A percentile compares a stretch with the other conserved stretches of the same genome.
These are phyloP conservation scores for Rhynchospora pubera DNA, from an alignment of 176 grass and related monocot species.

Conservation along the genomic window DNA sequence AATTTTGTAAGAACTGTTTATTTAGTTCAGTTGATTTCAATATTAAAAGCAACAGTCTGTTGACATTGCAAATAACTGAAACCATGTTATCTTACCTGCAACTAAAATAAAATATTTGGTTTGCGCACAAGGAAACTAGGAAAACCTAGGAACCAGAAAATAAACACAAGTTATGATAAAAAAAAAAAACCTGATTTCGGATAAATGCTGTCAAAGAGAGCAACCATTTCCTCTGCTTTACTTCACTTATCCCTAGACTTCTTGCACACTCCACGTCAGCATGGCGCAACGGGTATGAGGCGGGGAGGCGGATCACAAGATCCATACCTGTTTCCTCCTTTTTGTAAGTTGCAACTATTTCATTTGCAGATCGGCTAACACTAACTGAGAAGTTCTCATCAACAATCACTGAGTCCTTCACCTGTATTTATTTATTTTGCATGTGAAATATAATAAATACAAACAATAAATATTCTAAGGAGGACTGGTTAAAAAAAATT, in stretches of 20 bases:
- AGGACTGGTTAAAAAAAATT: background rate
- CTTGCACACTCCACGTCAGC: conserved; percentile 86
- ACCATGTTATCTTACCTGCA: background rate
- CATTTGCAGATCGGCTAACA: conserved; percentile 61
- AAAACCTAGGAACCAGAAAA: background rate
- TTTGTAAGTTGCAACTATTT: conserved; percentile 96
- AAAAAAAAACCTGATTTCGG: conserved; percentile 78
- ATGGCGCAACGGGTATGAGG: conserved; percentile 72
- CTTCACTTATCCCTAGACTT: conserved; percentile 81
- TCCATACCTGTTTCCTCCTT: conserved; percentile 96
- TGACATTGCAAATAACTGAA: background rate
- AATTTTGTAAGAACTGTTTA: background rate
- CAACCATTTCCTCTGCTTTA: conserved; percentile 85
- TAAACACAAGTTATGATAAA: background rate
- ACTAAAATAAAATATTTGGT: conserved; percentile 5
- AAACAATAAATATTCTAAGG: background rate
- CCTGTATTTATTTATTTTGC: conserved; percentile 29
- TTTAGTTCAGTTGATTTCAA: background rate
- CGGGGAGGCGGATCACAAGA: conserved; percentile 79
- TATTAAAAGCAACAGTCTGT: background rate
- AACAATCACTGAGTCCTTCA: conserved; percentile 53
- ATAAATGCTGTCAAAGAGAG: conserved; percentile 78
- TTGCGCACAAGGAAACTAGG: background rate
- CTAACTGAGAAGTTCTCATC: conserved; percentile 90
- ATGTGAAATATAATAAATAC: background rate